Conservation (phyloP, 805 yeast genomes). For the Diddensiella santjacobensis region DNA sequence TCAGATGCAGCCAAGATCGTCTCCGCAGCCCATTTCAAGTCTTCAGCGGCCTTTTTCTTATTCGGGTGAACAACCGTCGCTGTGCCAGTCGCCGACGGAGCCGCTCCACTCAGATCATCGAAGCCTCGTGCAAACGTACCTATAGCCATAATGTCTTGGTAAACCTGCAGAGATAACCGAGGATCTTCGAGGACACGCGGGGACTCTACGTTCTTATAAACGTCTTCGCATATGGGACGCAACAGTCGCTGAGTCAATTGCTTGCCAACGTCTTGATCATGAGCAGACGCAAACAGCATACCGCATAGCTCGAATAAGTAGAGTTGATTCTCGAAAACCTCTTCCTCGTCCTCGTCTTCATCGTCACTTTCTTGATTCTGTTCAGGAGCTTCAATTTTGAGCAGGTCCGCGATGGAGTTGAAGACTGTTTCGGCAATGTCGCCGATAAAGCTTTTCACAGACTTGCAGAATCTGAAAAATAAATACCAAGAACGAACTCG, state of each 20-base stretch:
- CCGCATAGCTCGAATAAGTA: conserved; percentile 87
- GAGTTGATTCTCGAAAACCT: conserved; percentile 69
- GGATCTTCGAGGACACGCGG: conserved; percentile 32
- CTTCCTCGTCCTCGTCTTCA: conserved; percentile 31
- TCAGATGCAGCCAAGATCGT: conserved; percentile 83
- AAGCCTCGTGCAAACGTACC: conserved; percentile 89
- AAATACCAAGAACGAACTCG: conserved; percentile 87
- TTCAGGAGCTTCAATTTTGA: conserved; percentile 58
- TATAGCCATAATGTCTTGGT: conserved; percentile 81
- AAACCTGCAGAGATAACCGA: conserved; percentile 63
- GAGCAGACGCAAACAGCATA: conserved; percentile 54
- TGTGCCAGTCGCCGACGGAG: conserved; percentile 7
- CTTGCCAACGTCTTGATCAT: conserved; percentile 40
- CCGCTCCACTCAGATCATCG: conserved; percentile 41
- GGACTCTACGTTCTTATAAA: conserved; percentile 50
- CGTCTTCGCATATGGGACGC: conserved; percentile 67
- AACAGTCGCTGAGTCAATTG: conserved; percentile 60
- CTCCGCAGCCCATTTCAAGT: conserved; percentile 67
- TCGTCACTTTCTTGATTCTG: conserved; percentile 29
- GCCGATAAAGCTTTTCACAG: conserved; percentile 64
- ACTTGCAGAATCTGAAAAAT: conserved; percentile 74
- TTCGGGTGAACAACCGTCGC: conserved; percentile 33
- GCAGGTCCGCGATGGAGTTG: conserved; percentile 55
- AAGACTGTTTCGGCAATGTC: conserved; percentile 53
- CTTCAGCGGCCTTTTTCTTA: conserved; percentile 31